Evolutionary conservation across 139 green algal genomes (phyloP).

Genomic region (Diplosphaera chodatii): DNA sequence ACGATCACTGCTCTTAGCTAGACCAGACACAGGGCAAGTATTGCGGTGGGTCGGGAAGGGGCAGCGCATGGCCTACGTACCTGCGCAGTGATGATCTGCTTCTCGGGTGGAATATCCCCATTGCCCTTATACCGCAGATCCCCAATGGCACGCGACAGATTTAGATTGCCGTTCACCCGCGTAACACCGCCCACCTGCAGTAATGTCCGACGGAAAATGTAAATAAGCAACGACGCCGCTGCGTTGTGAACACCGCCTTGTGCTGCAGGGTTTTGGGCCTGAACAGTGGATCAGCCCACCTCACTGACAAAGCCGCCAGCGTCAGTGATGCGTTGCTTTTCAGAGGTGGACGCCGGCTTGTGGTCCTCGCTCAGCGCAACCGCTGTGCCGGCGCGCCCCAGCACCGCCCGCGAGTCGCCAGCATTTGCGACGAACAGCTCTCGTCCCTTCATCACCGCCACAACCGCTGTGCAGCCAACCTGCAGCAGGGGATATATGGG

Average conservation of each 20-base stretch:
- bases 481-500: constrained; percentile 18
- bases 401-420: constrained; percentile 78
- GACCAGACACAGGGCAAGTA: background rate
- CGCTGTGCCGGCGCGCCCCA: constrained; percentile 45
- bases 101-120: constrained; percentile 23
- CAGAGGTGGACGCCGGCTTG: constrained; percentile 54
- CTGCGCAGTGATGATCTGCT: constrained; percentile 79
- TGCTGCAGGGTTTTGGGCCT: too few relatives aligned
- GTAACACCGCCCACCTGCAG: background rate
- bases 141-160: constrained; percentile 90
- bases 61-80: too few relatives aligned
- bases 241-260: too few relatives aligned
- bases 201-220: too few relatives aligned
- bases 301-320: constrained; percentile 66
- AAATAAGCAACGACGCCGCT: too few relatives aligned
- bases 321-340: constrained; percentile 70
- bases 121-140: constrained; percentile 94
- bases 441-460: constrained; percentile 64
- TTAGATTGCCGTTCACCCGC: constrained; percentile 91
- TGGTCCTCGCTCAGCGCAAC: constrained; percentile 65
- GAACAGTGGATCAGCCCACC: too few relatives aligned
- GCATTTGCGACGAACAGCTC: constrained; percentile 86
- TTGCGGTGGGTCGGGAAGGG: background rate
- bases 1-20: too few relatives aligned
- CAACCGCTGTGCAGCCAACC: constrained; percentile 81